Percentiles rank a stretch among this genome's conserved stretches.
These are phyloP conservation scores for Friedmanniomyces simplex DNA, from an alignment of 495 filamentous ascomycete species.

Conservation along the genomic window DNA sequence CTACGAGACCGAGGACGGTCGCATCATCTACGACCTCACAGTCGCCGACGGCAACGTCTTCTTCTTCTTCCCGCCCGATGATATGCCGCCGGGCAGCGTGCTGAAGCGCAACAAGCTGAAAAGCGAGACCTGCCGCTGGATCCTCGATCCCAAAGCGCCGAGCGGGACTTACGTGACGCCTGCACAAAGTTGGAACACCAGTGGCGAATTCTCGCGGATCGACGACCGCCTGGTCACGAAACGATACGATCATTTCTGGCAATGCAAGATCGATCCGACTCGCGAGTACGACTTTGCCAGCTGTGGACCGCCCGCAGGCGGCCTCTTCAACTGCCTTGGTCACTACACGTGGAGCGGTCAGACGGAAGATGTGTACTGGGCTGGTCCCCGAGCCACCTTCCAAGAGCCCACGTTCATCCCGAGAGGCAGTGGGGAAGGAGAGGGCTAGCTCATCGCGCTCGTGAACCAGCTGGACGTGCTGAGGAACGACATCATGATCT, in stretches of 20 bases:
- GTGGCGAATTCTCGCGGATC: conserved; percentile 50
- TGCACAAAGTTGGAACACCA: conserved; percentile 34
- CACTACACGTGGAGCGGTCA: conserved; percentile 22
- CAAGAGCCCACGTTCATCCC: conserved; percentile 52
- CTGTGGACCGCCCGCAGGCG: conserved; percentile 22
- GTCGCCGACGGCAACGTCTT: conserved; percentile 31
- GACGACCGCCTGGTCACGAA: conserved; percentile 46
- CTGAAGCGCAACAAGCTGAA: conserved; percentile 29
- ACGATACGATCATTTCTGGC: conserved; percentile 43
- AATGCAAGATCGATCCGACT: conserved; percentile 18
- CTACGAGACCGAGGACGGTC: conserved; percentile 31
- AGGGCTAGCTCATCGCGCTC: conserved; percentile 46
- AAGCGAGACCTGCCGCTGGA: conserved; percentile 43
- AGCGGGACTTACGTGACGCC: conserved; percentile 25
- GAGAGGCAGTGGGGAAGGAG: conserved; percentile 38
- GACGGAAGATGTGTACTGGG: conserved; percentile 18
- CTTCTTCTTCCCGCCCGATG: conserved; percentile 25
- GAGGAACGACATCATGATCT: conserved; percentile 24
- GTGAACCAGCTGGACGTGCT: conserved; percentile 38
- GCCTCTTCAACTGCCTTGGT: conserved; percentile 23
- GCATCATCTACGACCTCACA: conserved; percentile 45
- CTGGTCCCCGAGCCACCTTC: conserved; percentile 27
- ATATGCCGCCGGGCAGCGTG: conserved; percentile 11
- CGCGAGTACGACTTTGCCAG: conserved; percentile 18
- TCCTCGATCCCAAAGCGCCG: conserved; percentile 40